These are phyloP conservation scores for Penicillium sp. DNA, from an alignment of 2,329 filamentous ascomycete species.

Conservation along the genomic window DNA sequence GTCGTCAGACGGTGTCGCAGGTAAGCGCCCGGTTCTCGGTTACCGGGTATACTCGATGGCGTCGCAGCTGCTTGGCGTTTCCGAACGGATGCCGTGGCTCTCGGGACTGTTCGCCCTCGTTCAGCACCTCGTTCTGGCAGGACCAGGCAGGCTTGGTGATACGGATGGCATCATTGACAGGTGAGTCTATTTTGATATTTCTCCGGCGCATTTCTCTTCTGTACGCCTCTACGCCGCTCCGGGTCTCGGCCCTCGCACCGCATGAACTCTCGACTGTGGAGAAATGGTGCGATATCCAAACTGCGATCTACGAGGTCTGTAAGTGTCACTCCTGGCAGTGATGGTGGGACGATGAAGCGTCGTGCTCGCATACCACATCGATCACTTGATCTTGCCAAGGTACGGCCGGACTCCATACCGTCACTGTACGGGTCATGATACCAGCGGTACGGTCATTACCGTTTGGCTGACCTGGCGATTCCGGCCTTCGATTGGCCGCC, in stretches of 20 bases:
- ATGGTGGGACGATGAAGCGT: slow-evolving; percentile 30
- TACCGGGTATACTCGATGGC: slow-evolving; percentile 76
- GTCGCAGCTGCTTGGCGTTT: slow-evolving; percentile 69
- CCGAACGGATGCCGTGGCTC: slow-evolving; percentile 87
- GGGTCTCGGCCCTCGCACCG: slow-evolving; percentile 16
- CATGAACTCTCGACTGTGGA: slow-evolving; percentile 29
- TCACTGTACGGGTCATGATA: slow-evolving; percentile 26
- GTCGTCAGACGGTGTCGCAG: slow-evolving; percentile 23
- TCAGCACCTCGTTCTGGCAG: slow-evolving; percentile 69
- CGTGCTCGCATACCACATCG: slow-evolving; percentile 55
- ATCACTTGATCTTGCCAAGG: slow-evolving; percentile 57
- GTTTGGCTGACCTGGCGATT: slow-evolving; percentile 15
- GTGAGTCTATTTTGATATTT: slow-evolving; percentile 58
- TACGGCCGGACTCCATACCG: slow-evolving; percentile 23
- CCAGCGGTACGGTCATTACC: slow-evolving; percentile 29
- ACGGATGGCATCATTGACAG: slow-evolving; percentile 81
- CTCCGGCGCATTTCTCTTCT: slow-evolving; percentile 4
- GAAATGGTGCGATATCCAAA: slow-evolving; percentile 33
- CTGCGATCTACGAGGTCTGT: slow-evolving; percentile 33
- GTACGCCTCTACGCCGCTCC: slow-evolving; percentile 7
- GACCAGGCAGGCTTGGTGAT: slow-evolving; percentile 71
- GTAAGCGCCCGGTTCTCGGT: slow-evolving; percentile 63
- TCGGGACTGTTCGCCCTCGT: slow-evolving; percentile 69
- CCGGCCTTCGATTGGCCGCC: slow-evolving; percentile 19
- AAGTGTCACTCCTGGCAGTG: slow-evolving; percentile 26